These are phyloP conservation scores for Pseudoscleropodium purum DNA, from an alignment of 225 moss, liverwort and hornwort genomes.

Conservation along the genomic window DNA sequence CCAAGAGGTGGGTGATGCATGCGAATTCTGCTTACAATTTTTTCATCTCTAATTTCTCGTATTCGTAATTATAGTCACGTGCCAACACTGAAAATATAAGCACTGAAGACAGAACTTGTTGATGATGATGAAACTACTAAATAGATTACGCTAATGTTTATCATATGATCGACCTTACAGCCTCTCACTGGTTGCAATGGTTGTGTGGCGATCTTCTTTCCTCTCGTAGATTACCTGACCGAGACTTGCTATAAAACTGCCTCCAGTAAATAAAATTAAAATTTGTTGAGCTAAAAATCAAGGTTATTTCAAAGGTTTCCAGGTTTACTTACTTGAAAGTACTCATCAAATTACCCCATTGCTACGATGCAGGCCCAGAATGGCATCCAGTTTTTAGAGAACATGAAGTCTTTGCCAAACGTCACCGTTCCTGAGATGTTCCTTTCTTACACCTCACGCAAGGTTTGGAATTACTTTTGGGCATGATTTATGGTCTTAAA, in stretches of 20 bases:
- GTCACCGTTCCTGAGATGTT: constrained; percentile 81
- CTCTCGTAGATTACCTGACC: not conserved
- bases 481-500: not conserved
- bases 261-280: not conserved
- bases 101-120: not conserved
- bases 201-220: not conserved
- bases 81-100: not conserved
- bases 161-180: not conserved
- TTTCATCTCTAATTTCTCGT: not conserved
- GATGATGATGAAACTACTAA: not conserved
- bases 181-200: not conserved
- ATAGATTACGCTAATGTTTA: not conserved
- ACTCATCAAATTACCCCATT: not conserved
- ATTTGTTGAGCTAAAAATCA: not conserved
- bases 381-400: constrained; percentile 64
- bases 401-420: constrained; percentile 80
- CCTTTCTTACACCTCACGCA: constrained; percentile 67
- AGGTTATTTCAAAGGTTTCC: not conserved
- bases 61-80: not conserved
- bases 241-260: not conserved
- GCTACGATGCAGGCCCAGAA: constrained; percentile 51
- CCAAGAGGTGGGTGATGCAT: constrained; percentile 57
- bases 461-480: constrained; percentile 33
- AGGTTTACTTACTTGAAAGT: not conserved
- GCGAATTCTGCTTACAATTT: not conserved